Percentiles rank a stretch among this genome's conserved stretches.
These are phyloP conservation scores for Sphaerobolus stellatus DNA, from an alignment of 1,284 basidiomycete genomes.

Conservation along the genomic window DNA sequence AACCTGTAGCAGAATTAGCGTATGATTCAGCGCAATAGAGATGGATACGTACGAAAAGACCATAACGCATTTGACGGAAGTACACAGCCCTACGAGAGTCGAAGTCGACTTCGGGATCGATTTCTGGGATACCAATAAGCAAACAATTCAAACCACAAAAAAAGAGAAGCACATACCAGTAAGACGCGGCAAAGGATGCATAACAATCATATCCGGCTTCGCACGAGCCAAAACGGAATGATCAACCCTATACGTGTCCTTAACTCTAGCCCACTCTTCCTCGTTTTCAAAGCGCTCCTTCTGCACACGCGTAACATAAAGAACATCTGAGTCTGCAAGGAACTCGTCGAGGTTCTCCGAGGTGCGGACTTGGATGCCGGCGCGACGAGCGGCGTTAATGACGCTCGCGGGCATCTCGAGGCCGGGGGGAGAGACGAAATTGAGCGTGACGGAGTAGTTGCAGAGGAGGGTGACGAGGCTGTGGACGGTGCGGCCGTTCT, in stretches of 20 bases:
- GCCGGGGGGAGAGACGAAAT: constrained; percentile 92
- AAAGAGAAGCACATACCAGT: constrained; percentile 58
- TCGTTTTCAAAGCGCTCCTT: constrained; percentile 89
- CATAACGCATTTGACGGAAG: constrained; percentile 99
- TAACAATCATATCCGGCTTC: constrained; percentile 96
- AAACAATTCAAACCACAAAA: neutral
- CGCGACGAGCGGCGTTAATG: constrained; percentile 78
- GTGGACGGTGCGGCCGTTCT: constrained; percentile 98
- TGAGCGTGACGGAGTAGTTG: constrained; percentile 91
- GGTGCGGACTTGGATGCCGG: constrained; percentile 77
- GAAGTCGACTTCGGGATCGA: constrained; percentile 98
- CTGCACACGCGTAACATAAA: constrained; percentile 96
- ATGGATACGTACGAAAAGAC: constrained; percentile 80
- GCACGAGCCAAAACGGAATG: constrained; percentile 89
- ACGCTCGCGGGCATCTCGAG: constrained; percentile 91
- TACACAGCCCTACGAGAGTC: constrained; percentile 93
- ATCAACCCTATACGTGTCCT: constrained; percentile 92
- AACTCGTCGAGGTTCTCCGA: constrained; percentile 89
- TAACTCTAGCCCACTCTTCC: constrained; percentile 87
- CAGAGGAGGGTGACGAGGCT: constrained; percentile 91
- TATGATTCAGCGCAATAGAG: neutral
- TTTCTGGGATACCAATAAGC: constrained; percentile 57
- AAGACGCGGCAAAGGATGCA: constrained; percentile 95
- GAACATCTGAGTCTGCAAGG: constrained; percentile 89
- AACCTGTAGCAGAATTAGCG: constrained; percentile 43